phyloP scores from a whole-genome alignment of 441 rosid genomes.

The Arabidopsis hybrid region DNA sequence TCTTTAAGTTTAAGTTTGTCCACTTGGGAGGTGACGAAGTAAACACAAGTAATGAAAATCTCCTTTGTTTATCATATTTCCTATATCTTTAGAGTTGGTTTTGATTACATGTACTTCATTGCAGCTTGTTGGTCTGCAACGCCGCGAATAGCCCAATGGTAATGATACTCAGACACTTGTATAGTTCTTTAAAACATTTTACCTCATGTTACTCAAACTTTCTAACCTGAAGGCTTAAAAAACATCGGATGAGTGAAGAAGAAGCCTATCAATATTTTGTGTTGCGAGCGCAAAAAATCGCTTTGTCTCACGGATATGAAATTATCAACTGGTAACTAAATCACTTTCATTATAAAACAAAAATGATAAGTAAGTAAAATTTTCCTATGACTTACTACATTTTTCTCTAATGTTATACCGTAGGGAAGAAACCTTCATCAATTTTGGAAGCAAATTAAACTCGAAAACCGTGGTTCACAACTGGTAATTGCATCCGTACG shows the following conservation, averaged over 20 bases:
- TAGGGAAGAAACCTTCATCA: slow-evolving; percentile 90
- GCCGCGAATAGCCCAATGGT: slow-evolving; percentile 62
- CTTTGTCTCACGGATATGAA: slow-evolving; percentile 70
- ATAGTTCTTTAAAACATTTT: neutral
- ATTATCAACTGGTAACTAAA: slow-evolving; percentile 63
- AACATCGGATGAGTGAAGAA: slow-evolving; percentile 52
- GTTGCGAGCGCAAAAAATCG: slow-evolving; percentile 63
- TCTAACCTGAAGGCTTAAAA: slow-evolving; percentile 54
- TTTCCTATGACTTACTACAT: neutral
- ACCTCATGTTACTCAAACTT: slow-evolving; percentile 11
- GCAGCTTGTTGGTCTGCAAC: slow-evolving; percentile 75
- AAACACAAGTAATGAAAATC: slow-evolving; percentile 55
- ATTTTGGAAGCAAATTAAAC: slow-evolving; percentile 62
- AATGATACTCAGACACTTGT: slow-evolving; percentile 34
- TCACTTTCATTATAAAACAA: neutral
- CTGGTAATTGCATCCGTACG: slow-evolving; percentile 50
- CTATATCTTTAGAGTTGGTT: slow-evolving; percentile 4
- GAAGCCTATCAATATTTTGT: slow-evolving; percentile 79
- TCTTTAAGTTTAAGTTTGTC: slow-evolving; percentile 71
- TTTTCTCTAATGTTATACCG: slow-evolving; percentile 1
- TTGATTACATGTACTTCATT: slow-evolving; percentile 35
- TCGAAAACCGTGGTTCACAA: slow-evolving; percentile 78
- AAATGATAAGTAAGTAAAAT: neutral
- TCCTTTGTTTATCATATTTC: neutral
- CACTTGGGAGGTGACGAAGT: slow-evolving; percentile 92